Evolutionary conservation across 2,329 filamentous ascomycete genomes (phyloP), one percentile per base, ranked within the genome.

Genomic region (Colletotrichum sidae): DNA sequence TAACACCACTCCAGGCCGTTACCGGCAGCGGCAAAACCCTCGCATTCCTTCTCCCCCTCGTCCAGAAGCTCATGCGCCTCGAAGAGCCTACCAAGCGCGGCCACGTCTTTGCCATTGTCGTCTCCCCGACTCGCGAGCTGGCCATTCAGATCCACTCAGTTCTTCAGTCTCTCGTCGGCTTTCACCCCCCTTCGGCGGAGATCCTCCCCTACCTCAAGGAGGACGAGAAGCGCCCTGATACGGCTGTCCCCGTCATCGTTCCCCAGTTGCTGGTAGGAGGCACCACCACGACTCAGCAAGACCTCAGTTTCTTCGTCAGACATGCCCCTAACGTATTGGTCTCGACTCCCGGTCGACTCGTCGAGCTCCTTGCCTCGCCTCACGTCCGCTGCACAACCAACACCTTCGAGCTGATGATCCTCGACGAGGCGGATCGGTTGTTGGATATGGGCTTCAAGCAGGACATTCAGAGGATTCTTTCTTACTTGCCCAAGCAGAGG

Each of bases 381-480:
- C 91, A 97, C 73, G 94, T 97, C 12, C 92, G 96, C 75, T 94
- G 92, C 71, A 90, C 93, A 0, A 91, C 95, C 67, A 94, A 92
- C 1, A 92, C 92, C 0, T 98, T 99, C 70, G 95, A 99, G 76
- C 88, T 93, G 54, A 86, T 99, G 10, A 92, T 99, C 4, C 85
- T 99, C 41, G 96, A 99, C 74, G 96, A 99, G 80, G 96, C 95
- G 54, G 96, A 99, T 77, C 87, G 96, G 65, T 81, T 99, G 34
- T 83, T 99, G 10, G 96, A 99, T 78, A 85, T 98, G 25, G 96
- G 96, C 6, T 98, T 99, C 79, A 96, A 96, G 76, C 90, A 92
- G 60, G 94, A 97, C 70, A 79, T 99, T 35, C 93, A 96, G 70
- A 92, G 89, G 60, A 97, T 98, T 45, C 81, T 99, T 25, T 88